Evolutionary conservation across 2,329 filamentous ascomycete genomes (phyloP), one percentile per base, ranked within the genome.

Genomic region (Talaromyces sp.): DNA sequence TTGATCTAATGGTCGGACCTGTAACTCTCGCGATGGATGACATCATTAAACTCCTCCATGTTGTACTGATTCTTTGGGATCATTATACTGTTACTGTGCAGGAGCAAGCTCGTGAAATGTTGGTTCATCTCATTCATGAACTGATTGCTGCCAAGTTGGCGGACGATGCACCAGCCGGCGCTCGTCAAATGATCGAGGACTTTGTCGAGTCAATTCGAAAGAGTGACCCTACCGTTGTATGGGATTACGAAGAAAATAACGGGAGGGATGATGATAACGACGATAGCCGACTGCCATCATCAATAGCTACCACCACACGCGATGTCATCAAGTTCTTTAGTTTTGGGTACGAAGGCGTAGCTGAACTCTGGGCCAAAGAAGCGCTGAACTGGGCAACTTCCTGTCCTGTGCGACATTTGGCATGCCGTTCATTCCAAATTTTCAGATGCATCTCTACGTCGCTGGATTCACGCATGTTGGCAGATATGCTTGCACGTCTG

Each of bases 101-200:
- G 70, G 94, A 97, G 62, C 93, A 99, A 71, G 92, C 95, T 27
- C 86, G 92, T 44, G 94, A 99, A 73, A 96, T 99, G 92, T 83
- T 99, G 14, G 92, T 99, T 2, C 94, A 99, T 76, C 82, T 99
- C 16, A 95, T 99, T 42, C 94, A 99, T 65, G 94, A 97, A 70
- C 80, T 97, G 6, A 91, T 99, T 33, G 91, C 97, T 24, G 86
- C 85, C 1, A 85, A 84, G 63, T 80, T 87, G 41, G 86, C 96
- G 54, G 89, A 95, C 51, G 85, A 90, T 52, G 75, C 75, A 43
- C 82, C 86, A 6, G 81, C 80, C 16, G 84, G 86, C 2, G 85
- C 85, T 47, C 91, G 90, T 66, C 82, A 85, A 56, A 83, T 85
- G 0, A 92, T 97, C 42, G 93, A 99, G 70, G 86, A 91, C 53